These are phyloP conservation scores for Spatholobus suberectus DNA, from an alignment of 306 rosid genomes.

Conservation along the genomic window DNA sequence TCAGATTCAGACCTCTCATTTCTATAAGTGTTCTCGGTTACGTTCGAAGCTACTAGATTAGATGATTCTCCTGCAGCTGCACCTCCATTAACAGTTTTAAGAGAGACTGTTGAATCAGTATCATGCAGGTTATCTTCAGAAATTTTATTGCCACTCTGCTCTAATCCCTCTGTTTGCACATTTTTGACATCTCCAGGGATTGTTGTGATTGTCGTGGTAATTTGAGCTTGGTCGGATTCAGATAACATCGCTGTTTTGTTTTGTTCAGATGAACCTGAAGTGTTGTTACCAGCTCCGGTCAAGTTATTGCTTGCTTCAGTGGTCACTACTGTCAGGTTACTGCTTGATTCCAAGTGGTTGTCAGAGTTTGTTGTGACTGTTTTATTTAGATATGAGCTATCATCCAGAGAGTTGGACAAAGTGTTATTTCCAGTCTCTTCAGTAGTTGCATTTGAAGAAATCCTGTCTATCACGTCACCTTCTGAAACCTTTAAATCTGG, in stretches of 20 bases:
- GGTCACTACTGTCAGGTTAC: conserved; percentile 38
- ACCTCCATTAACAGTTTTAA: conserved; percentile 46
- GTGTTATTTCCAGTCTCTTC: conserved; percentile 41
- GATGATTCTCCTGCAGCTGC: conserved; percentile 48
- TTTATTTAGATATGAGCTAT: conserved; percentile 40
- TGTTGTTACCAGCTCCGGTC: conserved; percentile 31
- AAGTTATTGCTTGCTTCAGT: conserved; percentile 45
- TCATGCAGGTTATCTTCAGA: conserved; percentile 46
- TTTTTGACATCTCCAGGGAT: conserved; percentile 40
- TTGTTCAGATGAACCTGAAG: conserved; percentile 47
- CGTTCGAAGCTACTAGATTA: conserved; percentile 46
- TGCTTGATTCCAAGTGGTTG: conserved; percentile 46
- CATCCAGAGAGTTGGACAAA: conserved; percentile 41
- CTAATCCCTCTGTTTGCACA: conserved; percentile 40
- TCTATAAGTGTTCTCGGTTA: conserved; percentile 39
- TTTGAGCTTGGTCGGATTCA: conserved; percentile 43
- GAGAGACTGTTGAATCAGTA: conserved; percentile 38
- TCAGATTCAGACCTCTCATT: conserved; percentile 51
- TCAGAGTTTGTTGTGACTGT: conserved; percentile 38
- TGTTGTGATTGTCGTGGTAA: conserved; percentile 30
- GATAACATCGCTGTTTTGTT: conserved; percentile 32
- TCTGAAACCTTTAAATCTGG: conserved; percentile 49
- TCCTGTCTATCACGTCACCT: conserved; percentile 40
- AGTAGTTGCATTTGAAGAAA: conserved; percentile 45
- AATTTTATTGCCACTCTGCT: conserved; percentile 38